Percentiles rank a stretch among this genome's conserved stretches.
Evolutionary conservation across 129 eudicot species (phyloP).

Genomic region (Dittrichia graveolens): DNA sequence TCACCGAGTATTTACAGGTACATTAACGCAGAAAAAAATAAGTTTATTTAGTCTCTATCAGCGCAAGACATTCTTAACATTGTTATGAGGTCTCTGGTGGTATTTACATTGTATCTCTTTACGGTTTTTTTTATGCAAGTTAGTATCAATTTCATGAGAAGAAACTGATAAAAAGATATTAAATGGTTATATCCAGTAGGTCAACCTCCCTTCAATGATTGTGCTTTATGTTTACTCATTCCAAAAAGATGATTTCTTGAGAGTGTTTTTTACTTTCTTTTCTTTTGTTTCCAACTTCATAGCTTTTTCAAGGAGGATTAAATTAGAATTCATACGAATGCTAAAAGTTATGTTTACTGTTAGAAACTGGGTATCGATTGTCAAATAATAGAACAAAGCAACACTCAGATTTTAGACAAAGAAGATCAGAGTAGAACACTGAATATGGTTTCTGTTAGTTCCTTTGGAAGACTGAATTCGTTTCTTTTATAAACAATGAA

Average conservation of each 20-base stretch:
- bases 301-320: background rate
- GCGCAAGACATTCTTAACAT: background rate
- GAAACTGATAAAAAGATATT: background rate
- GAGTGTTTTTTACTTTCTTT: background rate
- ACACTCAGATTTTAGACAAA: too few species aligned
- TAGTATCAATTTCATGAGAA: background rate
- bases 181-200: constrained; percentile 16
- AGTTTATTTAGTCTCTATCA: background rate
- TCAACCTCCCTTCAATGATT: constrained; percentile 17
- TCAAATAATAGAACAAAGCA: too few species aligned
- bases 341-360: background rate
- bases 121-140: background rate
- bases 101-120: background rate
- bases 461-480: too few species aligned
- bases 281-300: background rate
- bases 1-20: constrained; percentile 76
- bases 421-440: too few species aligned
- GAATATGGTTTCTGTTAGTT: too few species aligned
- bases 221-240: background rate
- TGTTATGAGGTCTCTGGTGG: background rate
- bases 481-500: too few species aligned
- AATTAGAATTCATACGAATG: background rate
- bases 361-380: too few species aligned
- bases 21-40: constrained; percentile 11
- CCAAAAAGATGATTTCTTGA: too few species aligned